Evolutionary conservation across 495 filamentous ascomycete genomes (phyloP).

Genomic region (Aspergillus haitiensis): DNA sequence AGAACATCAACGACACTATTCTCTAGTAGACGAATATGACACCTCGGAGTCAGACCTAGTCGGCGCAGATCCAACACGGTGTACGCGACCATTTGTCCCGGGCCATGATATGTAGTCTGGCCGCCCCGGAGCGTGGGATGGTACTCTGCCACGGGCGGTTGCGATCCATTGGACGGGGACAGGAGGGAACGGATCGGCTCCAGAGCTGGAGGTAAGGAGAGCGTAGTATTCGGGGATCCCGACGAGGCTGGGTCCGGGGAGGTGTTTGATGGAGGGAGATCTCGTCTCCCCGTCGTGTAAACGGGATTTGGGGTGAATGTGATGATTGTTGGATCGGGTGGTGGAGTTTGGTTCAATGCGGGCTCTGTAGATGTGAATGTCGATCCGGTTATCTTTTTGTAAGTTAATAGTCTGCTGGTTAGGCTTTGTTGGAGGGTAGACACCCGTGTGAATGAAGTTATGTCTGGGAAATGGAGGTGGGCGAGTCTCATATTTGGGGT

Average conservation of each 20-base stretch:
- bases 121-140: conserved; percentile 76
- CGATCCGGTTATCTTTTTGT: conserved; percentile 37
- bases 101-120: conserved; percentile 93
- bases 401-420: conserved; percentile 45
- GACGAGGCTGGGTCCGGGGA: conserved; percentile 22
- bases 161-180: conserved; percentile 37
- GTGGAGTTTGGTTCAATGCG: conserved; percentile 28
- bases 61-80: conserved; percentile 75
- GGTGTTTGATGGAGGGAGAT: conserved; percentile 58
- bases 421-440: conserved; percentile 51
- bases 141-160: conserved; percentile 53
- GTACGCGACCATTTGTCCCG: conserved; percentile 88
- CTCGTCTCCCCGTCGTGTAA: conserved; percentile 88
- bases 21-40: conserved; percentile 76
- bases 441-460: conserved; percentile 52
- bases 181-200: conserved; percentile 38
- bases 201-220: conserved; percentile 42
- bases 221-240: conserved; percentile 24
- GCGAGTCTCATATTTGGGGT: conserved; percentile 50
- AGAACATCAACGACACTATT: conserved; percentile 67
- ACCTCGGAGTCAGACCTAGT: conserved; percentile 55
- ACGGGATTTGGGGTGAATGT: conserved; percentile 82
- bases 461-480: conserved; percentile 67
- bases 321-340: conserved; percentile 65
- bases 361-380: conserved; percentile 29